Conservation (phyloP, 495 filamentous ascomycete species). For the Tuber microsphaerosporum region DNA sequence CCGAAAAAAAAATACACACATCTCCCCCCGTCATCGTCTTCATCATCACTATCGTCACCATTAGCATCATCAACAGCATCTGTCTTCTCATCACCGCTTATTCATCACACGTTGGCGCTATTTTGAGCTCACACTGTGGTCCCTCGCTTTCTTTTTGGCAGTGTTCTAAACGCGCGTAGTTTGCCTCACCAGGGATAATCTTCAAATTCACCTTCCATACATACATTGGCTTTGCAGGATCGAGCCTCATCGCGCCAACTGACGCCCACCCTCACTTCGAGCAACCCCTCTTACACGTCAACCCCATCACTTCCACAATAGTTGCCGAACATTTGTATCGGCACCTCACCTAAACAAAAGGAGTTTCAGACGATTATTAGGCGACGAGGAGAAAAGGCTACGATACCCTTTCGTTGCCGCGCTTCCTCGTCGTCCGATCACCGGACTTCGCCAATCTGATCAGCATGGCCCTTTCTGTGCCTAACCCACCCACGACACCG, state of each 20-base stretch:
- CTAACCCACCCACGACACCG: constrained; percentile 69
- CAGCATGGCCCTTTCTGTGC: constrained; percentile 76
- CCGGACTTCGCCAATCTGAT: constrained; percentile 14
- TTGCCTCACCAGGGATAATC: constrained; percentile 34
- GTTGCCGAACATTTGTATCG: constrained; percentile 26
- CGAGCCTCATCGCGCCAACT: constrained; percentile 37
- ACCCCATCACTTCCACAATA: constrained; percentile 35
- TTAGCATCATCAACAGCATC: constrained; percentile 28
- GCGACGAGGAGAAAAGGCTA: constrained; percentile 39
- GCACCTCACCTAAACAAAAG: constrained; percentile 19
- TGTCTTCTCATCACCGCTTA: constrained; percentile 21
- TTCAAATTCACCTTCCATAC: constrained; percentile 25
- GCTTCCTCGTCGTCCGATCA: constrained; percentile 36
- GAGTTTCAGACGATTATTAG: constrained; percentile 26
- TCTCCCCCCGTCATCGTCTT: constrained; percentile 21
- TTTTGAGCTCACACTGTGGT: constrained; percentile 14
- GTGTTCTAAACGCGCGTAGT: constrained; percentile 36
- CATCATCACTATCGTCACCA: constrained; percentile 27
- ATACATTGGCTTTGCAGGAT: constrained; percentile 24
- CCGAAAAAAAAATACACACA: constrained; percentile 26
- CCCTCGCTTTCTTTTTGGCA: constrained; percentile 15
- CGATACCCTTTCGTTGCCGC: constrained; percentile 30
- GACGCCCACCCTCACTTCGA: constrained; percentile 31
- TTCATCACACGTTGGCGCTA: constrained; percentile 25
- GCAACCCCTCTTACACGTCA: constrained; percentile 13